phyloP scores from a whole-genome alignment of 1,284 basidiomycete species.

The Puccinia novopanici region DNA sequence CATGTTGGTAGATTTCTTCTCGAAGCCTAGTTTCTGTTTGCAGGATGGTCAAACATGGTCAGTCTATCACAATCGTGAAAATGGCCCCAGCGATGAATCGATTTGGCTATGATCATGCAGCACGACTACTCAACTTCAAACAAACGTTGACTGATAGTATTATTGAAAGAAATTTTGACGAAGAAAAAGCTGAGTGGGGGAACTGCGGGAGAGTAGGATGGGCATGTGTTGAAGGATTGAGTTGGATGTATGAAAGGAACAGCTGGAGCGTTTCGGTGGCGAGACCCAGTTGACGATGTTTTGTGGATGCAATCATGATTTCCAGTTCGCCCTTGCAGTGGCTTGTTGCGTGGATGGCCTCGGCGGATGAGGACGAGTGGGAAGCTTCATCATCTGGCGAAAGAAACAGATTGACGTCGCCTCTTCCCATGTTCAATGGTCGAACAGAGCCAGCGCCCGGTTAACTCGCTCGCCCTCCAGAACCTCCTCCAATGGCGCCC shows the following conservation, averaged over 20 bases:
- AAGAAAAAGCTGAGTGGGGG: constrained; percentile 57
- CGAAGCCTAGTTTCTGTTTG: constrained; percentile 23
- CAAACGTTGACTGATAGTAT: constrained; percentile 59
- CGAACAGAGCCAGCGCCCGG: constrained; percentile 67
- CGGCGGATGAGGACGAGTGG: constrained; percentile 52
- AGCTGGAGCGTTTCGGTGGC: constrained; percentile 28
- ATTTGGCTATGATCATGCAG: constrained; percentile 37
- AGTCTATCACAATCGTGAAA: constrained; percentile 65
- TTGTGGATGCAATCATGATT: constrained; percentile 78
- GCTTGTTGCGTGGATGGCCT: too few relatives aligned
- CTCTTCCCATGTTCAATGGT: constrained; percentile 58
- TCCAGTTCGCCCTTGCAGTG: constrained; percentile 66
- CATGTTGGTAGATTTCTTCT: neutral
- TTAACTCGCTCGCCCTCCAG: constrained; percentile 85
- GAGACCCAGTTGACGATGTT: constrained; percentile 52
- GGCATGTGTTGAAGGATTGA: constrained; percentile 50
- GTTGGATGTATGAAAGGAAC: constrained; percentile 21
- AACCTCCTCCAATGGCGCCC: neutral
- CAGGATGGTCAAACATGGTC: neutral
- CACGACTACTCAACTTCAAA: constrained; percentile 57
- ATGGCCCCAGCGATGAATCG: constrained; percentile 61
- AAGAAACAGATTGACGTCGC: constrained; percentile 89
- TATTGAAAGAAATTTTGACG: constrained; percentile 34
- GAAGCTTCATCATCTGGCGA: constrained; percentile 58
- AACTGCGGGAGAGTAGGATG: neutral